These are phyloP conservation scores for Solanum virginianum DNA, from an alignment of 257 asterid species.

Conservation along the genomic window DNA sequence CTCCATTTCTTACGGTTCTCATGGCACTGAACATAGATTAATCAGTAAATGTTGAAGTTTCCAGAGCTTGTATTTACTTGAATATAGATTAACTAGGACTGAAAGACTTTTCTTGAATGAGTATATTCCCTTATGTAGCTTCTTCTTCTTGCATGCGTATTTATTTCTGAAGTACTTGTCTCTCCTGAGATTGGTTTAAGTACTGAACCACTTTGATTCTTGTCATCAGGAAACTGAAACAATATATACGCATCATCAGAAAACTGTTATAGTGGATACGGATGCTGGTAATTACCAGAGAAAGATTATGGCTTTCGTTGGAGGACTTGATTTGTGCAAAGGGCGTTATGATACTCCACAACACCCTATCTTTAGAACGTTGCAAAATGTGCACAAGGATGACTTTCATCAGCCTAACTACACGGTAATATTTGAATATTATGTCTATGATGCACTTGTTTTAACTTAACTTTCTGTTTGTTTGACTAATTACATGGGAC, in stretches of 20 bases:
- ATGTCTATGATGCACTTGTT: neutral
- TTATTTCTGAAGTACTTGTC: neutral
- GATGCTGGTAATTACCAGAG: constrained; percentile 44
- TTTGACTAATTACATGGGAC: neutral
- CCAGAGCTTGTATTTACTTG: neutral
- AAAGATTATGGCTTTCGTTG: constrained; percentile 66
- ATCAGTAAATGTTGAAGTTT: neutral
- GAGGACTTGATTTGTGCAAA: constrained; percentile 84
- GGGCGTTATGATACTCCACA: constrained; percentile 89
- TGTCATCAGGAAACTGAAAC: constrained; percentile 70
- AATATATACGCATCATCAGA: constrained; percentile 93
- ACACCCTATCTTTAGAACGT: constrained; percentile 54
- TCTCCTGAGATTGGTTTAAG: neutral
- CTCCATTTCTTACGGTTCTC: neutral
- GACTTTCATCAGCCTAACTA: constrained; percentile 87
- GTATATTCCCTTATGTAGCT: neutral
- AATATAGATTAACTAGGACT: neutral
- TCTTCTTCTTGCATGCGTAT: neutral
- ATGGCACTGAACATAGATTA: neutral
- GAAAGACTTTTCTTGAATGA: neutral
- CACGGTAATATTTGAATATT: constrained; percentile 32
- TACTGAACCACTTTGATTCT: constrained; percentile 2
- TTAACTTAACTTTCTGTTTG: neutral
- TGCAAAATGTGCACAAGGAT: constrained; percentile 62
- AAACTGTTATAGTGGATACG: constrained; percentile 73